phyloP scores from a whole-genome alignment of 1,284 basidiomycete genomes.

The Tilletia indica region DNA sequence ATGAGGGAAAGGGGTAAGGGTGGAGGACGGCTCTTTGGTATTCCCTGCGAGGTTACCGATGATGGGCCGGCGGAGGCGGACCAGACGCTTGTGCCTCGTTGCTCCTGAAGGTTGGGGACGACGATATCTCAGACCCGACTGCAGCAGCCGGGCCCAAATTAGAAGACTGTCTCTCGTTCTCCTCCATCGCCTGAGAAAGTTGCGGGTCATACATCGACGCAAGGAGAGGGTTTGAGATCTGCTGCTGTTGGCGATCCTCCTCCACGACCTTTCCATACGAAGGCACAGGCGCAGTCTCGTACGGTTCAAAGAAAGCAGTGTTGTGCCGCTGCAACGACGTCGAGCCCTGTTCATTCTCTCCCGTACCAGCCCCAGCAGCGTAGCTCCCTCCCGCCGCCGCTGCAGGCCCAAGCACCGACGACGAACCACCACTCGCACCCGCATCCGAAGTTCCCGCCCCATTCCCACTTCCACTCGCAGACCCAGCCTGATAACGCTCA shows the following conservation, averaged over 20 bases:
- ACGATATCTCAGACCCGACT: too few relatives aligned
- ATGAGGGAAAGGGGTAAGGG: neutral
- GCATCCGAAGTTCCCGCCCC: neutral
- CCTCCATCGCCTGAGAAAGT: neutral
- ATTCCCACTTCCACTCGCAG: neutral
- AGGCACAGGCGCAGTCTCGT: conserved; percentile 20
- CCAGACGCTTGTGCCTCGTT: neutral
- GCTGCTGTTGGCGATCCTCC: neutral
- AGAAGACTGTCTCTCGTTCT: neutral
- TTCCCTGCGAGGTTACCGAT: neutral
- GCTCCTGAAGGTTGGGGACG: neutral
- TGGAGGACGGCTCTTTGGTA: neutral
- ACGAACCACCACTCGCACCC: neutral
- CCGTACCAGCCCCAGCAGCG: neutral
- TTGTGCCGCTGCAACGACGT: neutral
- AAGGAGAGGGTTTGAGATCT: neutral
- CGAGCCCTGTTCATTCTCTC: neutral
- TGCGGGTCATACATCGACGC: neutral
- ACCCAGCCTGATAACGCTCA: conserved; percentile 12
- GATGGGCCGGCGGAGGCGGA: too few relatives aligned
- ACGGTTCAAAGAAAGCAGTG: conserved; percentile 7
- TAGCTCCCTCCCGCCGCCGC: neutral
- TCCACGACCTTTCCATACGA: conserved; percentile 14
- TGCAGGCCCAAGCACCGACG: too few relatives aligned
- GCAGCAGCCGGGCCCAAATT: neutral